These are phyloP conservation scores for Dionaea muscipula DNA, from an alignment of 179 eudicot genomes.

Conservation along the genomic window DNA sequence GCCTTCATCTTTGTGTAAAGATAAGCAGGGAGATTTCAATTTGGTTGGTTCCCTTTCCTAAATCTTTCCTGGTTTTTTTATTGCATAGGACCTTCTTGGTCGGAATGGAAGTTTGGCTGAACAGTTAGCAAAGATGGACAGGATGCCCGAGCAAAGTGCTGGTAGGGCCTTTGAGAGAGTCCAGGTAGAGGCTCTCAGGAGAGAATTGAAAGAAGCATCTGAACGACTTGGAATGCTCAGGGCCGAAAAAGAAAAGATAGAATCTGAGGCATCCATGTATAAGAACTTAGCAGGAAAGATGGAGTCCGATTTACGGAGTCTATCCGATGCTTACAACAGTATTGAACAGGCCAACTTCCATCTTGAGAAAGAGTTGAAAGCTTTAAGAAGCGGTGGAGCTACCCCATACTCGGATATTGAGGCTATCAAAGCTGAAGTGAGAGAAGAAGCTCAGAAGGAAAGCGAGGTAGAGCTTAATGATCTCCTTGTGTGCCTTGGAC, in stretches of 20 bases:
- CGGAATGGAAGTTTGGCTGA: constrained; percentile 74
- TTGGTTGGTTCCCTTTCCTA: too few species aligned
- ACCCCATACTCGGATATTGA: constrained; percentile 44
- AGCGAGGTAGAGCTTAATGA: constrained; percentile 85
- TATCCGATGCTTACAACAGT: constrained; percentile 92
- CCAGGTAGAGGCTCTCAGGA: constrained; percentile 50
- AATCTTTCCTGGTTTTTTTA: constrained; percentile 1
- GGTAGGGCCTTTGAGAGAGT: constrained; percentile 57
- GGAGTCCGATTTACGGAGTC: constrained; percentile 77
- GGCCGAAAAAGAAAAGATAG: constrained; percentile 54
- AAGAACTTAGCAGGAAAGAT: constrained; percentile 45
- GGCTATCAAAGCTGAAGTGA: constrained; percentile 63
- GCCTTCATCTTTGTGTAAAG: too few species aligned
- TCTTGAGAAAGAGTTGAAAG: constrained; percentile 54
- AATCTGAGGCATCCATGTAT: constrained; percentile 51
- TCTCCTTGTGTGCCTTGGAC: constrained; percentile 91
- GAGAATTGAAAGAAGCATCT: constrained; percentile 62
- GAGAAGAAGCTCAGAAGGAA: constrained; percentile 87
- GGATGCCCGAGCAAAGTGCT: constrained; percentile 33
- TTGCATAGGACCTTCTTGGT: constrained; percentile 65
- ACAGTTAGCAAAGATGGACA: constrained; percentile 60
- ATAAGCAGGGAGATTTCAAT: too few species aligned
- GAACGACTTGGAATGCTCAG: constrained; percentile 54
- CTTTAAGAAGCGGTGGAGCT: constrained; percentile 44
- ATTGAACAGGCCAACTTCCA: constrained; percentile 69